These are phyloP conservation scores for Pythium monospermum DNA, from an alignment of 352 stramenopile species.

Conservation along the genomic window DNA sequence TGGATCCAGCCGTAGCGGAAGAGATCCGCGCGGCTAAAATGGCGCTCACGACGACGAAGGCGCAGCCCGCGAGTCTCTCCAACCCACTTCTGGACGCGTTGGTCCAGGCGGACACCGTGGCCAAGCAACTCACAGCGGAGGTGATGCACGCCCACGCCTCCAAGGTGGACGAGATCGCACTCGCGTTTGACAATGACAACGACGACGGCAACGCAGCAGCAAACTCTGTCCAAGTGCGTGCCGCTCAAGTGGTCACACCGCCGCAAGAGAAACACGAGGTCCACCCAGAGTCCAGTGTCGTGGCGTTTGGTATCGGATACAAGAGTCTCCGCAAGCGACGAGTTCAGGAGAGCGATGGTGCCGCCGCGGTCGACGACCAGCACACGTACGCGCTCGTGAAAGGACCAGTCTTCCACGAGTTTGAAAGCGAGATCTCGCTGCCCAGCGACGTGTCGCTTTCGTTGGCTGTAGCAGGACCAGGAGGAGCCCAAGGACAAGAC, in stretches of 20 bases:
- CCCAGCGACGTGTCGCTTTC: slow-evolving; percentile 11
- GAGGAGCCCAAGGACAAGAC: neutral
- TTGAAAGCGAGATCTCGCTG: slow-evolving; percentile 22
- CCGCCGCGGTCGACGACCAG: neutral
- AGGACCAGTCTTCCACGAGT: slow-evolving; percentile 29
- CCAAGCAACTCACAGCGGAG: slow-evolving; percentile 2
- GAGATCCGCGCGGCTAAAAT: slow-evolving; percentile 13
- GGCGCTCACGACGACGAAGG: neutral
- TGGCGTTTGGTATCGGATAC: slow-evolving; percentile 59
- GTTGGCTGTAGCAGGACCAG: neutral
- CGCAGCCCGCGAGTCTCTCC: no score
- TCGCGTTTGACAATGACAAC: slow-evolving; percentile 9
- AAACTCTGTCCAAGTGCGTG: no score
- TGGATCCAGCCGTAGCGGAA: slow-evolving; percentile 16
- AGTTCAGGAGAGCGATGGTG: neutral
- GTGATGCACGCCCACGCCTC: slow-evolving; percentile 2
- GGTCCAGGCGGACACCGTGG: neutral
- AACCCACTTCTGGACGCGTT: slow-evolving; percentile 13
- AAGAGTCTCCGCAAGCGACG: slow-evolving; percentile 38
- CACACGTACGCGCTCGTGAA: slow-evolving; percentile 23
- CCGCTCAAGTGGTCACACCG: neutral
- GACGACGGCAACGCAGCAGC: no score
- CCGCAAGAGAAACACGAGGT: neutral
- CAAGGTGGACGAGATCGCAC: slow-evolving; percentile 8
- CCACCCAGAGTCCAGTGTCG: slow-evolving; percentile 16